phyloP scores from a whole-genome alignment of 192 early-diverging fungal species.

The Spinellus fusiger region DNA sequence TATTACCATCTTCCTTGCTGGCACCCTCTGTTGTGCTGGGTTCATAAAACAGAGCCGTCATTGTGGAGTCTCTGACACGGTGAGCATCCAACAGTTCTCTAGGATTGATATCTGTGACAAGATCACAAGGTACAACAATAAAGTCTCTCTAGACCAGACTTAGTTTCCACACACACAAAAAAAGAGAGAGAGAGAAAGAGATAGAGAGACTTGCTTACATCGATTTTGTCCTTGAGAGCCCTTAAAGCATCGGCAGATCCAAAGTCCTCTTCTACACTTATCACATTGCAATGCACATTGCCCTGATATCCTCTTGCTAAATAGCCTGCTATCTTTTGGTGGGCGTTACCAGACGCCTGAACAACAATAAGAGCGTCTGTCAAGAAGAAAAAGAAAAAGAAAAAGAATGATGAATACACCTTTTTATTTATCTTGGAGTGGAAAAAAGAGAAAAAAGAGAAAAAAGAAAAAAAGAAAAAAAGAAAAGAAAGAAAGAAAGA shows the following conservation, averaged over 20 bases:
- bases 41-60: slow-evolving; percentile 81
- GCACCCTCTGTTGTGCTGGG: slow-evolving; percentile 64
- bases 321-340: slow-evolving; percentile 64
- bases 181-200: neutral
- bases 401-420: neutral
- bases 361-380: slow-evolving; percentile 74
- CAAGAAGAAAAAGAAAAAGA: slow-evolving; percentile 4
- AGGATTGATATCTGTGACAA: slow-evolving; percentile 80
- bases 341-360: slow-evolving; percentile 47
- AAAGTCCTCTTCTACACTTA: slow-evolving; percentile 55
- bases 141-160: slow-evolving; percentile 62
- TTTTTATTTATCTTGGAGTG: neutral
- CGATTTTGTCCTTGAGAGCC: slow-evolving; percentile 75
- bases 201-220: slow-evolving; percentile 36
- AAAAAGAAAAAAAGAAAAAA: no score
- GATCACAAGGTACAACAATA: slow-evolving; percentile 87
- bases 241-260: slow-evolving; percentile 85
- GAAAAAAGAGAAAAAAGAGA: no score
- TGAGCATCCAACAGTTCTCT: slow-evolving; percentile 80
- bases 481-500: no score
- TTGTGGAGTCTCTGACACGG: slow-evolving; percentile 71
- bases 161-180: neutral
- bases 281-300: slow-evolving; percentile 54
- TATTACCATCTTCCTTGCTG: slow-evolving; percentile 42
- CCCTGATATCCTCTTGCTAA: slow-evolving; percentile 60